Conservation (phyloP, 2,329 filamentous ascomycete genomes). For the Aplosporella prunicola region DNA sequence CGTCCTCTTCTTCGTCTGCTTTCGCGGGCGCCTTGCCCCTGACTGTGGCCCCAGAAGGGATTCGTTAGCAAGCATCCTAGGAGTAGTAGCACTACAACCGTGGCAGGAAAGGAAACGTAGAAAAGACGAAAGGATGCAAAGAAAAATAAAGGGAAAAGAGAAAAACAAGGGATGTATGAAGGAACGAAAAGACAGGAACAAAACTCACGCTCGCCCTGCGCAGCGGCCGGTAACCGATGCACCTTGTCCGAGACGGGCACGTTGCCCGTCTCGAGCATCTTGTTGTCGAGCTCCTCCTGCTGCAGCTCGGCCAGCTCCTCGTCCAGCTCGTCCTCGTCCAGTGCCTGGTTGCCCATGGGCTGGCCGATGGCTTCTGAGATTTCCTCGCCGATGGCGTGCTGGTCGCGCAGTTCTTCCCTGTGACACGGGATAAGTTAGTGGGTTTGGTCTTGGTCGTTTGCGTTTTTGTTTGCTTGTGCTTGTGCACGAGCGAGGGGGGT, state of each 20-base stretch:
- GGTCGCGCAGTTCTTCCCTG: constrained; percentile 84
- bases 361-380: constrained; percentile 77
- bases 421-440: neutral
- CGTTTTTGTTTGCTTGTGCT: neutral
- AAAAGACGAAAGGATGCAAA: neutral
- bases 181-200: no score
- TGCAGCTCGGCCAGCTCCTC: constrained; percentile 78
- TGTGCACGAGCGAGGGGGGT: no score
- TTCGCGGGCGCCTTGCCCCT: constrained; percentile 37
- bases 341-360: constrained; percentile 54
- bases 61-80: no score
- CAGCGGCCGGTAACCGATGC: constrained; percentile 64
- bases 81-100: no score
- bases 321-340: constrained; percentile 82
- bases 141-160: neutral
- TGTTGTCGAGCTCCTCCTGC: constrained; percentile 85
- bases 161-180: neutral
- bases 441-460: neutral
- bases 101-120: no score
- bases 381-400: constrained; percentile 87
- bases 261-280: constrained; percentile 81
- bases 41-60: no score
- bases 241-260: constrained; percentile 74
- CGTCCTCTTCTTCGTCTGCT: constrained; percentile 72
- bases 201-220: constrained; percentile 64